Evolutionary conservation across 2,329 filamentous ascomycete species (phyloP).

Genomic region (Fusarium humuli): DNA sequence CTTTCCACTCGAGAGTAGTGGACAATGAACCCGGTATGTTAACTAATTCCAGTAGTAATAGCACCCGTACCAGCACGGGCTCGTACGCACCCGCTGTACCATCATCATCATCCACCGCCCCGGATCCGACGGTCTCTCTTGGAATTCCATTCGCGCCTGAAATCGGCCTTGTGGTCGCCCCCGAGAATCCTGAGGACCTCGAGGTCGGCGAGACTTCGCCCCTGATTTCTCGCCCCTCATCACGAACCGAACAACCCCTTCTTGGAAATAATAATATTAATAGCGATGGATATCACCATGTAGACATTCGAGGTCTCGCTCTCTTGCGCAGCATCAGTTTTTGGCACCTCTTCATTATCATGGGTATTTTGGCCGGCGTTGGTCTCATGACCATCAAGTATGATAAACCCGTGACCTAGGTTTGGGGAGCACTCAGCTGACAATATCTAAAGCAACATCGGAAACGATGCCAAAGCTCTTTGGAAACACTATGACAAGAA

Average conservation of each 20-base stretch:
- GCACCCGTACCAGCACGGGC: slow-evolving; percentile 48
- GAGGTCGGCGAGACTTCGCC: slow-evolving; percentile 81
- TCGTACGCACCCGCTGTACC: slow-evolving; percentile 36
- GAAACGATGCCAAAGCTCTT: slow-evolving; percentile 86
- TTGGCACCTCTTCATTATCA: slow-evolving; percentile 89
- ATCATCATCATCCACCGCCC: slow-evolving; percentile 34
- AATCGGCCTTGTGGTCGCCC: slow-evolving; percentile 44
- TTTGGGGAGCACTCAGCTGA: slow-evolving; percentile 21
- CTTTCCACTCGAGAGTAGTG: slow-evolving; percentile 52
- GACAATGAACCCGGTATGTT: slow-evolving; percentile 75
- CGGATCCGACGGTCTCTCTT: slow-evolving; percentile 39
- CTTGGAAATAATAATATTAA: slow-evolving; percentile 72
- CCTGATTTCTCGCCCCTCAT: slow-evolving; percentile 75
- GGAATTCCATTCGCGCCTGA: slow-evolving; percentile 45
- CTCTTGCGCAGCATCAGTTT: slow-evolving; percentile 81
- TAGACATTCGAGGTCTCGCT: slow-evolving; percentile 89
- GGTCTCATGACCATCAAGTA: slow-evolving; percentile 99
- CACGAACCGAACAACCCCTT: slow-evolving; percentile 62
- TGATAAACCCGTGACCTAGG: slow-evolving; percentile 48
- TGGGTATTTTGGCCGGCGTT: slow-evolving; percentile 91
- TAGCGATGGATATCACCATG: slow-evolving; percentile 78
- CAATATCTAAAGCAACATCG: slow-evolving; percentile 79
- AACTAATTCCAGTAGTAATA: slow-evolving; percentile 46
- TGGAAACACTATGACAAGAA: slow-evolving; percentile 87
- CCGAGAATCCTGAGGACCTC: slow-evolving; percentile 48